Evolutionary conservation across 2,329 filamentous ascomycete species (phyloP).

Genomic region (Ophiostoma sp.): DNA sequence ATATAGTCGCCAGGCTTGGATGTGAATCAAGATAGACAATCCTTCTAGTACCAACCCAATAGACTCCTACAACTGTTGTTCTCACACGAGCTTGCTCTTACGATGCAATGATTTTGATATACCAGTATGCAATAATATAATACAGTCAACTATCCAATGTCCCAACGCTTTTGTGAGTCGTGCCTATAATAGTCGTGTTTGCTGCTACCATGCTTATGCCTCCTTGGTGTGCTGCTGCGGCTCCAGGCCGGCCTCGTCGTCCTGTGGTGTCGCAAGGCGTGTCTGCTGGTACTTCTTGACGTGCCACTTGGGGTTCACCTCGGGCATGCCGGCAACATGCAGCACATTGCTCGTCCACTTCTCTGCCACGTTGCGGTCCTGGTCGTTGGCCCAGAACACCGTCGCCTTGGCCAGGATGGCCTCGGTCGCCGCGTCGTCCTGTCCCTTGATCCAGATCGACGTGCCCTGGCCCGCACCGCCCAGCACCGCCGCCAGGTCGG

Average conservation of each 20-base stretch:
- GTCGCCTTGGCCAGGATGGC: slow-evolving; percentile 35
- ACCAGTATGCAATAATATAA: slow-evolving; percentile 3
- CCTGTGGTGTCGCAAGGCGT: background rate
- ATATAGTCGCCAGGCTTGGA: background rate
- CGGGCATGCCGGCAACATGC: slow-evolving; percentile 42
- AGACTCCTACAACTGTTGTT: background rate
- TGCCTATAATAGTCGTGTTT: background rate
- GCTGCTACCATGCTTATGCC: background rate
- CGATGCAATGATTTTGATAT: background rate
- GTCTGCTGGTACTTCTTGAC: slow-evolving; percentile 14
- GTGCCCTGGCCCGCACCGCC: slow-evolving; percentile 49
- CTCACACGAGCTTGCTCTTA: background rate
- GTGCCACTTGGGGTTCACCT: slow-evolving; percentile 11
- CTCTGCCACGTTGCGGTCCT: slow-evolving; percentile 44
- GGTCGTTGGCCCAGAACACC: slow-evolving; percentile 49
- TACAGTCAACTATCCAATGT: slow-evolving; percentile 12
- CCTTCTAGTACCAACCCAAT: background rate
- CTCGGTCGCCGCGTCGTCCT: slow-evolving; percentile 18
- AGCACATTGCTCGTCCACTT: slow-evolving; percentile 50
- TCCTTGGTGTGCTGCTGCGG: background rate
- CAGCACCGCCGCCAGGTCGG: slow-evolving; percentile 58
- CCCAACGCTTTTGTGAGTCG: background rate
- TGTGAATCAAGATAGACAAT: background rate
- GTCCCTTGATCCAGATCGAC: slow-evolving; percentile 35
- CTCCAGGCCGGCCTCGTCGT: background rate